Base-by-base conservation (phyloP, 1,284 basidiomycete genomes). In the Pseudozyma flocculosa region DNA sequence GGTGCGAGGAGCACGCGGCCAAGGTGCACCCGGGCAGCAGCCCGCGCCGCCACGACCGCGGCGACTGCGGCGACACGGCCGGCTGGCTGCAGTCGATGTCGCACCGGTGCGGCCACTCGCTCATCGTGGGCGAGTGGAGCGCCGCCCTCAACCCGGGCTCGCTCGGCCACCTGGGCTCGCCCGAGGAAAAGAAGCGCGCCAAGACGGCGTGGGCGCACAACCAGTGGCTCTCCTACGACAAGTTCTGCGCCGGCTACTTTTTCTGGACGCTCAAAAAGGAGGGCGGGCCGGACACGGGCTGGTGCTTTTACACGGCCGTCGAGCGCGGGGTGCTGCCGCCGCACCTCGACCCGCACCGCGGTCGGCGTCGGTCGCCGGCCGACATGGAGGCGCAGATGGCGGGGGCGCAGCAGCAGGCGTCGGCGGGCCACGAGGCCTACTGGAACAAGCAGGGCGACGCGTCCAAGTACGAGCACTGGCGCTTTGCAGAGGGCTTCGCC, bases 211-310 rank as follows among this genome's bases (percentile, higher is more conserved):
- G 78, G 82, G 59, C 78, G 81, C 48, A 81, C 17, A 86, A 88
- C 11, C 86, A 93, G 78, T 79, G 91, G 48, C 82, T 82, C 41
- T 61, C 88, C 32, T 92, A 84, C 61, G 87, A 91, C 61, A 77
- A 79, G 48, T 75, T 80, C 32, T 87, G 87, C 52, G 85, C 84
- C 0, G 90, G 90, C 2, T 89, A 85, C 83, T 92, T 86, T 80
- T 92, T 88, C 78, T 94, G 90, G 91, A 91, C 89, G 38, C 88
- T 86, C 76, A 90, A 87, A 81, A 90, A 91, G 77, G 83, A 86
- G 49, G 78, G 82, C 8, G 78, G 75, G 2, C 85, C 86, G 60
- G 88, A 91, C 75, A 83, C 82, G 2, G 89, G 88, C 1, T 92
- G 90, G 89, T 85, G 85, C 40, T 83, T 89, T 34, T 82, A 83